A percentile compares a stretch with the other conserved stretches of the same genome.
These are phyloP conservation scores for Suillus variegatus DNA, from an alignment of 768 basidiomycete species.

Conservation along the genomic window DNA sequence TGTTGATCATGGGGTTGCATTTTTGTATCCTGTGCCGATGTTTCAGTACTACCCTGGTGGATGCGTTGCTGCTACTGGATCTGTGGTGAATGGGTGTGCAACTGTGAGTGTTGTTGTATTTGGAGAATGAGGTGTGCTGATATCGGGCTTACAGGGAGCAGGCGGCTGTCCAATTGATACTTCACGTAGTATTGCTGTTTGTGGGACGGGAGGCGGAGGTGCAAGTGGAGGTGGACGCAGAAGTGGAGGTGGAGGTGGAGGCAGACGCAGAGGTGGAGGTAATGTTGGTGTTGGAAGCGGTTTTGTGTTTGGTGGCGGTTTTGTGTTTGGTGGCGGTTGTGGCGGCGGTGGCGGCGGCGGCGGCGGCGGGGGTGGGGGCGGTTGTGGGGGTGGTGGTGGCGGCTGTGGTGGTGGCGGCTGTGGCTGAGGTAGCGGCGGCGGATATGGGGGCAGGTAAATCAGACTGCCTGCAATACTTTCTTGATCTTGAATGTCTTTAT, in stretches of 20 bases:
- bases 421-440: neutral
- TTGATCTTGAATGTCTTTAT: neutral
- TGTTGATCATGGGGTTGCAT: slow-evolving; percentile 32
- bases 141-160: neutral
- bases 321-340: too few species aligned
- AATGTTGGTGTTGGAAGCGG: too few species aligned
- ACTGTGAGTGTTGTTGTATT: slow-evolving; percentile 1
- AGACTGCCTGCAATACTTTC: neutral
- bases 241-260: neutral
- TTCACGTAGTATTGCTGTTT: neutral
- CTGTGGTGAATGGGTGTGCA: slow-evolving; percentile 11
- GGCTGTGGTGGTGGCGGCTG: too few species aligned
- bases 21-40: slow-evolving; percentile 42
- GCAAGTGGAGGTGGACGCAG: slow-evolving; percentile 23
- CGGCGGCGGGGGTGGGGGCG: too few species aligned
- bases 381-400: too few species aligned
- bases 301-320: too few species aligned
- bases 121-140: neutral
- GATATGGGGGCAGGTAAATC: neutral
- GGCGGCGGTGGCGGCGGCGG: too few species aligned
- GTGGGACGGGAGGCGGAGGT: too few species aligned
- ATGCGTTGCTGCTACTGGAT: slow-evolving; percentile 13
- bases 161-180: neutral
- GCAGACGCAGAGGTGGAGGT: too few species aligned
- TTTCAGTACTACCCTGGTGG: slow-evolving; percentile 27